Conservation (phyloP, 805 yeast genomes). For the Debaryomyces prosopidis region DNA sequence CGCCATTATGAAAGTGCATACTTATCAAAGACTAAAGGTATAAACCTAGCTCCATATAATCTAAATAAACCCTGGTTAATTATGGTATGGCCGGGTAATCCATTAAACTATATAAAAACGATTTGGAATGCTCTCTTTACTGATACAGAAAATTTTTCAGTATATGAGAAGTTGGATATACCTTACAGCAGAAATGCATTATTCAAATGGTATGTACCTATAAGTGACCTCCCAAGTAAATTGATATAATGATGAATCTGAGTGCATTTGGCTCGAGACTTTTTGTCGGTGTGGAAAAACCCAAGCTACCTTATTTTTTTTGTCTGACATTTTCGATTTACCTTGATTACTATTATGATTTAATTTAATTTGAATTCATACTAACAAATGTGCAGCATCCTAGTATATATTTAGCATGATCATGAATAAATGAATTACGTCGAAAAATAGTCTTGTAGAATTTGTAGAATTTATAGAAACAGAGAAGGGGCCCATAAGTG, state of each 20-base stretch:
- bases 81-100: background rate
- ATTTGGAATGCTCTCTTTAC: background rate
- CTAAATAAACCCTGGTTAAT: background rate
- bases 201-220: background rate
- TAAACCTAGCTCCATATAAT: background rate
- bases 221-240: background rate
- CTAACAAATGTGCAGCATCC: background rate
- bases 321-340: slow-evolving; percentile 52
- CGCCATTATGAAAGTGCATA: slow-evolving; percentile 1
- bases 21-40: background rate
- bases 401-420: no score
- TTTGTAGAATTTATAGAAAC: no score
- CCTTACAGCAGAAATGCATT: background rate
- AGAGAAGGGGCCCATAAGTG: no score
- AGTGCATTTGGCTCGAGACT: slow-evolving; percentile 99
- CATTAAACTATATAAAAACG: background rate
- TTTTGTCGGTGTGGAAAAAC: slow-evolving; percentile 96
- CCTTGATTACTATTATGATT: background rate
- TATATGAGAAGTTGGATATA: no score
- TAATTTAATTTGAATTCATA: background rate
- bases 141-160: background rate
- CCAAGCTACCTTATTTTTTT: slow-evolving; percentile 89
- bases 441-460: no score
- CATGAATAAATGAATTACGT: no score
- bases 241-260: slow-evolving; percentile 71